These are phyloP conservation scores for Penicillium sp. DNA, from an alignment of 2,329 filamentous ascomycete species.

Conservation along the genomic window DNA sequence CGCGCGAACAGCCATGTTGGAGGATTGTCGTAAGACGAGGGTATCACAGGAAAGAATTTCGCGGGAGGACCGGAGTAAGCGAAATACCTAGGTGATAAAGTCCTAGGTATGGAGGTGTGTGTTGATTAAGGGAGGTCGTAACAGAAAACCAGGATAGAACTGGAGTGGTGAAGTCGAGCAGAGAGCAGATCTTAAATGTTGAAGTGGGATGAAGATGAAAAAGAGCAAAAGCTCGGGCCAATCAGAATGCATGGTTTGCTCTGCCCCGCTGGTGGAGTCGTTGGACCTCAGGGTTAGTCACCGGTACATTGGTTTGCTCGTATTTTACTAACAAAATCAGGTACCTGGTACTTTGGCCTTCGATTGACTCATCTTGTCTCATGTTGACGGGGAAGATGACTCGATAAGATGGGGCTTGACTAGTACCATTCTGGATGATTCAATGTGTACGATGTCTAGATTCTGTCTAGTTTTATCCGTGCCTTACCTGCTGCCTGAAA, in stretches of 20 bases:
- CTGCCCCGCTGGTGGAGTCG: conserved; percentile 20
- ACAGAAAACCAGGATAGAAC: background rate
- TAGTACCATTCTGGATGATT: background rate
- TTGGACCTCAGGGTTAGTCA: conserved; percentile 6
- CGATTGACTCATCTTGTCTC: conserved; percentile 27
- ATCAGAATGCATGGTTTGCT: conserved; percentile 7
- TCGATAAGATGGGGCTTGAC: background rate
- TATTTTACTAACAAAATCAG: fast-evolving
- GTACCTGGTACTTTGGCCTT: conserved; percentile 8
- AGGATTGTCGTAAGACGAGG: conserved; percentile 3
- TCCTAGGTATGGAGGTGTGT: background rate
- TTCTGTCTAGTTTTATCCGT: too few relatives aligned
- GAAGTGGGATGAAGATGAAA: conserved; percentile 20
- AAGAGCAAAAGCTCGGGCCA: conserved; percentile 27
- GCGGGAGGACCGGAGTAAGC: background rate
- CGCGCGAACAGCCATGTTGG: conserved; percentile 49
- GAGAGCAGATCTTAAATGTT: conserved; percentile 14
- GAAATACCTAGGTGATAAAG: background rate
- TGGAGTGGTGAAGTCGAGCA: conserved; percentile 5
- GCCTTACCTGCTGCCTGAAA: too few relatives aligned
- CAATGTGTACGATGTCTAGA: too few relatives aligned
- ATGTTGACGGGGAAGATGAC: conserved; percentile 19
- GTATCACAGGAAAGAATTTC: conserved; percentile 6
- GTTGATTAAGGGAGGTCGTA: background rate
- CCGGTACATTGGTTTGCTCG: conserved; percentile 4